A percentile compares a stretch with the other conserved stretches of the same genome.
These are phyloP conservation scores for Solanum tarijense DNA, from an alignment of 257 asterid species.

Conservation along the genomic window DNA sequence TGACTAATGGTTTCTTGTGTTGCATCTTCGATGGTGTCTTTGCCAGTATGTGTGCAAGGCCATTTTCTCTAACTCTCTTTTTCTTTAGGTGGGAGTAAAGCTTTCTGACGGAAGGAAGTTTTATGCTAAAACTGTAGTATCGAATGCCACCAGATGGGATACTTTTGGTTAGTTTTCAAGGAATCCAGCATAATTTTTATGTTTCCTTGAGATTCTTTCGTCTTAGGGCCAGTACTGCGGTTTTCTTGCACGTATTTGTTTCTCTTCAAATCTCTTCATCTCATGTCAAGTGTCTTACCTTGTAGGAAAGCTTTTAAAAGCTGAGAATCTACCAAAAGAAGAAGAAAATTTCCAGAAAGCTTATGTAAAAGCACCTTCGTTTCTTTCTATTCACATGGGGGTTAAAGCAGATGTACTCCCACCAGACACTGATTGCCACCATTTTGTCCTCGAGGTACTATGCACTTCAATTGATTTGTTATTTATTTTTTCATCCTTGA, in stretches of 20 bases:
- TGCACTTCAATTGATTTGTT: constrained; percentile 1
- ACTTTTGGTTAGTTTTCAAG: constrained; percentile 64
- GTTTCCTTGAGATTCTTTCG: not conserved
- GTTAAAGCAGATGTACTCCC: constrained; percentile 88
- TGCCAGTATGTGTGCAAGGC: not conserved
- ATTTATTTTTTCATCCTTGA: not conserved
- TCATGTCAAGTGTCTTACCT: not conserved
- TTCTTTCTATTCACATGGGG: constrained; percentile 92
- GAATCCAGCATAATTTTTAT: not conserved
- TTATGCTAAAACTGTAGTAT: constrained; percentile 76
- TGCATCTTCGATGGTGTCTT: not conserved
- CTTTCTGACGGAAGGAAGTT: constrained; percentile 77
- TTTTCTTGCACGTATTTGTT: not conserved
- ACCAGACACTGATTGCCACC: constrained; percentile 86
- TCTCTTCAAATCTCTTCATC: not conserved
- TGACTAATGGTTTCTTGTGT: not conserved
- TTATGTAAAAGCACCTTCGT: constrained; percentile 95
- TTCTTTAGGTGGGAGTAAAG: constrained; percentile 79
- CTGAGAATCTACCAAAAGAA: constrained; percentile 71
- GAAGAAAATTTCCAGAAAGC: constrained; percentile 84
- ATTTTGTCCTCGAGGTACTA: constrained; percentile 78
- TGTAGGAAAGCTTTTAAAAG: constrained; percentile 73
- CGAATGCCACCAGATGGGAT: constrained; percentile 99
- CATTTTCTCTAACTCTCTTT: not conserved
- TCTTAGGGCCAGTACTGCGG: not conserved